These are phyloP conservation scores for Patellifolia procumbens DNA, from an alignment of 179 eudicot genomes.

Conservation along the genomic window DNA sequence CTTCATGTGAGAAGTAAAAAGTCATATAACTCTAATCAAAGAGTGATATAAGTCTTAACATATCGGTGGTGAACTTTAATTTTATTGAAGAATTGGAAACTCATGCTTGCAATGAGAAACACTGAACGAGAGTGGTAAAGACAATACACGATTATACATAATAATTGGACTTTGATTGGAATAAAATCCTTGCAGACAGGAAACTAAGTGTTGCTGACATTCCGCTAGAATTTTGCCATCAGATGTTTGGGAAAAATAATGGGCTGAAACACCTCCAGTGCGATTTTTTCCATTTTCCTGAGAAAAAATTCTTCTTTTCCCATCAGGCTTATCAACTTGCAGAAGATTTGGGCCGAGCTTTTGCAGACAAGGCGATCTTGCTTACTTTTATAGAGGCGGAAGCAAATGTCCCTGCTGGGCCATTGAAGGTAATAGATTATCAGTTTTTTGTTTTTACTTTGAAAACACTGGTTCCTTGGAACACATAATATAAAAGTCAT, in stretches of 20 bases:
- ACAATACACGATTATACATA: neutral
- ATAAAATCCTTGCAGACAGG: neutral
- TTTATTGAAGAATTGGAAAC: no score
- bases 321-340: slow-evolving; percentile 82
- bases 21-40: no score
- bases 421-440: slow-evolving; percentile 60
- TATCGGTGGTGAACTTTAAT: no score
- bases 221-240: neutral
- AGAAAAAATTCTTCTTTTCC: slow-evolving; percentile 11
- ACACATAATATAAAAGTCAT: neutral
- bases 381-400: slow-evolving; percentile 73
- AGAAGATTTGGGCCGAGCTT: slow-evolving; percentile 94
- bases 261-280: neutral
- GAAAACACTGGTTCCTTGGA: neutral
- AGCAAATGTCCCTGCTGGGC: slow-evolving; percentile 52
- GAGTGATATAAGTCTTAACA: no score
- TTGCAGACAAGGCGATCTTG: slow-evolving; percentile 77
- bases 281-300: neutral
- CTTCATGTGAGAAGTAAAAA: no score
- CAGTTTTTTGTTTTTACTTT: neutral
- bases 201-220: neutral
- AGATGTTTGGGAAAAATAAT: no score
- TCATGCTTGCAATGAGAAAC: neutral
- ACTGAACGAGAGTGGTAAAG: neutral
- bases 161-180: neutral